Percentiles rank a stretch among this genome's conserved stretches.
phyloP scores from a whole-genome alignment of 2,329 filamentous ascomycete genomes.

The Paecilomyces fulvus region DNA sequence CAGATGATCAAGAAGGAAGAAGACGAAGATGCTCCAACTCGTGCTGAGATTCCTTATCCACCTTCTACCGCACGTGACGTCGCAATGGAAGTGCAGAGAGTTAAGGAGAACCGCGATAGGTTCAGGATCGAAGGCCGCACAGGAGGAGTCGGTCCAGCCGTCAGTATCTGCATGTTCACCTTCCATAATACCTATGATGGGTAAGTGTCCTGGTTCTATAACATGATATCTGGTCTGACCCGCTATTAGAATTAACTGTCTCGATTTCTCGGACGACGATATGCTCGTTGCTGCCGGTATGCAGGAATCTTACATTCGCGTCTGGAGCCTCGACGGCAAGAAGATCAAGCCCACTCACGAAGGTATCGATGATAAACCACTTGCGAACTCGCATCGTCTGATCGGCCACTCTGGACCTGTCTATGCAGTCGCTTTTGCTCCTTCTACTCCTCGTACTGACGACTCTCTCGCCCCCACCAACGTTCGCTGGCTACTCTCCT shows the following conservation, averaged over 20 bases:
- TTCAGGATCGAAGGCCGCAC: conserved; percentile 81
- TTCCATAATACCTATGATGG: conserved; percentile 94
- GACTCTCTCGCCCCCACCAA: conserved; percentile 46
- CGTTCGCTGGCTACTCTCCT: conserved; percentile 75
- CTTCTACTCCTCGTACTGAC: conserved; percentile 48
- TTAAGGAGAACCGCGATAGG: conserved; percentile 85
- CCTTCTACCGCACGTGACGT: conserved; percentile 85
- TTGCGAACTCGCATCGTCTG: conserved; percentile 63
- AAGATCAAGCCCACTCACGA: conserved; percentile 61
- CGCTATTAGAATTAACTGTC: conserved; percentile 63
- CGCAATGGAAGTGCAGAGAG: conserved; percentile 85
- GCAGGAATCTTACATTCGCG: conserved; percentile 86
- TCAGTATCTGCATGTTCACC: conserved; percentile 95
- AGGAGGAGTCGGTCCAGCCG: conserved; percentile 69
- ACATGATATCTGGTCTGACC: conserved; percentile 13
- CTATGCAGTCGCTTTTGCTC: conserved; percentile 83
- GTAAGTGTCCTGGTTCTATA: conserved; percentile 41
- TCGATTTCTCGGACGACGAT: conserved; percentile 91
- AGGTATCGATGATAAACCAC: conserved; percentile 51
- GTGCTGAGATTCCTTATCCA: conserved; percentile 75
- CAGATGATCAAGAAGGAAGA: conserved; percentile 83
- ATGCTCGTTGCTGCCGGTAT: conserved; percentile 81
- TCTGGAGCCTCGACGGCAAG: conserved; percentile 86
- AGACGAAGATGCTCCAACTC: conserved; percentile 68
- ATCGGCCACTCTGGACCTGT: conserved; percentile 88